Evolutionary conservation across 371 early-diverging fungal genomes (phyloP).

Genomic region (Mucor irregularis): DNA sequence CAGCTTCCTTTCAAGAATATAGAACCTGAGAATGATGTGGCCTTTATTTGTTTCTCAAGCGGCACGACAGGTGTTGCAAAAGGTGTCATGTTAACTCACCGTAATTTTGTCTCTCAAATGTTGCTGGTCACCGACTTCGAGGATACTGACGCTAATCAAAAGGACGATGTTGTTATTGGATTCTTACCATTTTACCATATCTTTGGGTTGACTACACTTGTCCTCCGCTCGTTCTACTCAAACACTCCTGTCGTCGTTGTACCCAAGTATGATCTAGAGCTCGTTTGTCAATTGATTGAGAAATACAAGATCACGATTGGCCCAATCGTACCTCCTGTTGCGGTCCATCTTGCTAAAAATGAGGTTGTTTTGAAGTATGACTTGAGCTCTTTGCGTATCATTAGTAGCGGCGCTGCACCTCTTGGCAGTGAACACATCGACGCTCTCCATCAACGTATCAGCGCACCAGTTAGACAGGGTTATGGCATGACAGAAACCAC

Average conservation of each 20-base stretch:
- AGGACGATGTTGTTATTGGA: conserved; percentile 59
- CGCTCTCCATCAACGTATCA: conserved; percentile 49
- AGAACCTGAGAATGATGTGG: conserved; percentile 46
- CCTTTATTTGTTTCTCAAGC: conserved; percentile 86
- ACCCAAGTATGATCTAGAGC: conserved; percentile 63
- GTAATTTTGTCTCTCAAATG: conserved; percentile 40
- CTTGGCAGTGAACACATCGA: conserved; percentile 62
- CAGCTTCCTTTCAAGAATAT: conserved; percentile 8
- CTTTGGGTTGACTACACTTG: conserved; percentile 62
- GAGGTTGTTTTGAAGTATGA: conserved; percentile 71
- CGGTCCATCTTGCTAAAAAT: conserved; percentile 63
- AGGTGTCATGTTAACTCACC: conserved; percentile 48
- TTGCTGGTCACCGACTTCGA: conserved; percentile 16
- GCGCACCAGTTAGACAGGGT: conserved; percentile 52
- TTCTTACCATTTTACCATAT: conserved; percentile 85
- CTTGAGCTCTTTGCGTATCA: conserved; percentile 56
- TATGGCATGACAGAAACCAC: conserved; percentile 79
- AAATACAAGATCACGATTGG: conserved; percentile 69
- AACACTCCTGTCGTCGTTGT: conserved; percentile 55
- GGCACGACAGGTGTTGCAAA: conserved; percentile 84
- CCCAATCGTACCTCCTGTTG: conserved; percentile 82
- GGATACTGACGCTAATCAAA: conserved; percentile 24
- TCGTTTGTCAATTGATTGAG: conserved; percentile 62
- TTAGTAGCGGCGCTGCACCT: conserved; percentile 85
- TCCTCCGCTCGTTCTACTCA: conserved; percentile 35